Base-by-base conservation (phyloP, 352 stramenopile species). In the Globisporangium cylindrosporum region DNA sequence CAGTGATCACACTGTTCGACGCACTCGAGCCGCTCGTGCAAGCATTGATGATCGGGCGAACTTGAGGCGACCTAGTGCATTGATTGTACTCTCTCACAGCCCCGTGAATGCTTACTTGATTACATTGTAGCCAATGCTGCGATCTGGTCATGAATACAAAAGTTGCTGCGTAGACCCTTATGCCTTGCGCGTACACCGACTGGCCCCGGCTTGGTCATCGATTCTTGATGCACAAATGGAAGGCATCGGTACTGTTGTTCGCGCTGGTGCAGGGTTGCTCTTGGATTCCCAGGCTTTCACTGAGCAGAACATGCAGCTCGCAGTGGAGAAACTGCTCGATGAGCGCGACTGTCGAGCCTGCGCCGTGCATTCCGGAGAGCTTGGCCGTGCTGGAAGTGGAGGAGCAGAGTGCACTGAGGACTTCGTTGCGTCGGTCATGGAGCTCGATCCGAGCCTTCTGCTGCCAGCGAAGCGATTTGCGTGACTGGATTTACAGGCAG, bases 161-260 rank as follows among this genome's bases (percentile, higher is more conserved):
- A 32, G 32, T 38, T 46, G 18, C 38, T 7, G 18, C 38, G 14
- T 46, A 46, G 38, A 46, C 38, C 38, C 14, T 46, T 18, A 18
- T 46, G 38, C 4, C 12, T 46, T 18, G 12, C 12, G 20, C 38
- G 38, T 18, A 18, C 15, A 14, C 15, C 15, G 38, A 49, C 41
- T 49, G 15, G 15, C 8, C 41, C 15, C 27, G 29, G 20, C 14
- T 12, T 59, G 25, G 9, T 1, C 24, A 59, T 59, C 8, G 62
- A 41, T 43, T 53, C 24, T 34, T 27, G 20, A 32, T 25, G 18
- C 15, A 12, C 49, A 95, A 79, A 62, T 78, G 41, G 88, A 94
- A 76, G 79, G 74, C 6, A 73, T 92, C 43, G 87, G 92, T 58
- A 69, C 77, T 14, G 75, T 90, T 15, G 75, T 79, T 34, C 80